phyloP scores from a whole-genome alignment of 2,329 filamentous ascomycete species.

The Incumbomyces lentus region DNA sequence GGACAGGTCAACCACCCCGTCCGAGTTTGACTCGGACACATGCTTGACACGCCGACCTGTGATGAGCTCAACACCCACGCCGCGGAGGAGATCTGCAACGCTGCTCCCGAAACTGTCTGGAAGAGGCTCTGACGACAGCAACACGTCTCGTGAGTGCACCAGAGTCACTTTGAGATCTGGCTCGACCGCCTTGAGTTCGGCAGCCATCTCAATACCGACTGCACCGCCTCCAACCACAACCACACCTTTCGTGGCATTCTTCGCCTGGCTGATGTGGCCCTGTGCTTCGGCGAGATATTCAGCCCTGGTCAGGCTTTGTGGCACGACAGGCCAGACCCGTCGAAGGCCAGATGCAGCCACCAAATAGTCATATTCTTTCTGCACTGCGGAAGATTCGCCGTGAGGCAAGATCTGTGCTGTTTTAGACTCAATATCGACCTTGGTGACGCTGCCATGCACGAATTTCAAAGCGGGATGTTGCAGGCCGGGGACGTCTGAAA shows the following conservation, averaged over 20 bases:
- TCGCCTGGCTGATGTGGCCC: conserved; percentile 48
- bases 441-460: conserved; percentile 54
- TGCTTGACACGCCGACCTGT: conserved; percentile 48
- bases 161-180: conserved; percentile 59
- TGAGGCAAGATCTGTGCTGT: conserved; percentile 46
- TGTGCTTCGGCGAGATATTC: conserved; percentile 54
- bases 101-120: conserved; percentile 58
- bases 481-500: conserved; percentile 56
- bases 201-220: conserved; percentile 72
- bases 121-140: conserved; percentile 64
- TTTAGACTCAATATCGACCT: conserved; percentile 51
- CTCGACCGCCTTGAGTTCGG: conserved; percentile 60
- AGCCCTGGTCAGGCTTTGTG: conserved; percentile 52
- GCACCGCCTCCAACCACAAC: conserved; percentile 69
- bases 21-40: conserved; percentile 24
- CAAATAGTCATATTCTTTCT: conserved; percentile 59
- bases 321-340: conserved; percentile 62
- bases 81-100: conserved; percentile 47
- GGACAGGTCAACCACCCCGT: conserved; percentile 31
- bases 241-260: conserved; percentile 46
- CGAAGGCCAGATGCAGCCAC: conserved; percentile 60
- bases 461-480: conserved; percentile 51
- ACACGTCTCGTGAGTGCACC: conserved; percentile 59
- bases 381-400: conserved; percentile 32
- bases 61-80: conserved; percentile 55